phyloP scores from a whole-genome alignment of 2,329 filamentous ascomycete genomes.

The Aspergillus pseudoviridinutans region DNA sequence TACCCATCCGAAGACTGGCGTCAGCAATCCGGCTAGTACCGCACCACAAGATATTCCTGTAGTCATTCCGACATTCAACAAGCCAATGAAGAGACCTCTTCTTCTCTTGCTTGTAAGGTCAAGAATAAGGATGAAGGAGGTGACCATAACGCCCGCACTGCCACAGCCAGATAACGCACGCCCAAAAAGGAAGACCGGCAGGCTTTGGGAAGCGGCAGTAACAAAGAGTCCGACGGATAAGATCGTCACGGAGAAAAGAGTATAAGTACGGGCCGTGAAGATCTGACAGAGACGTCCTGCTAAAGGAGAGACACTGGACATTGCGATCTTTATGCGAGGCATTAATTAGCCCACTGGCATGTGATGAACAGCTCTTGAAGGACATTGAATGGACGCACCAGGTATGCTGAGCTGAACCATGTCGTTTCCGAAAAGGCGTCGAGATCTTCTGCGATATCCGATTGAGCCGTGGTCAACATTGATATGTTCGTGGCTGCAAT shows the following conservation, averaged over 20 bases:
- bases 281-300: constrained; percentile 69
- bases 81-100: constrained; percentile 68
- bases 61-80: constrained; percentile 70
- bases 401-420: constrained; percentile 78
- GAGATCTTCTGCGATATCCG: constrained; percentile 69
- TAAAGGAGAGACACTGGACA: constrained; percentile 61
- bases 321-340: constrained; percentile 47
- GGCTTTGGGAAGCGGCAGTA: constrained; percentile 57
- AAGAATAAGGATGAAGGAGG: constrained; percentile 72
- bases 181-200: constrained; percentile 64
- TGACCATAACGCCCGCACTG: constrained; percentile 66
- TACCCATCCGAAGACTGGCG: constrained; percentile 67
- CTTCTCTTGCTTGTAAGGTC: constrained; percentile 65
- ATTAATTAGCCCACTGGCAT: constrained; percentile 3
- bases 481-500: constrained; percentile 64
- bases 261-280: constrained; percentile 64
- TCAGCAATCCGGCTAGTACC: constrained; percentile 63
- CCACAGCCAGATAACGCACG: constrained; percentile 66
- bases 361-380: background rate
- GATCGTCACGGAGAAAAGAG: constrained; percentile 58
- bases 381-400: constrained; percentile 40
- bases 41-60: constrained; percentile 68
- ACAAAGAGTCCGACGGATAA: constrained; percentile 61
- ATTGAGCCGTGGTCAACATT: constrained; percentile 77
- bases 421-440: constrained; percentile 68